These are phyloP conservation scores for Penicillium sp. DNA, from an alignment of 2,329 filamentous ascomycete species.

Conservation along the genomic window DNA sequence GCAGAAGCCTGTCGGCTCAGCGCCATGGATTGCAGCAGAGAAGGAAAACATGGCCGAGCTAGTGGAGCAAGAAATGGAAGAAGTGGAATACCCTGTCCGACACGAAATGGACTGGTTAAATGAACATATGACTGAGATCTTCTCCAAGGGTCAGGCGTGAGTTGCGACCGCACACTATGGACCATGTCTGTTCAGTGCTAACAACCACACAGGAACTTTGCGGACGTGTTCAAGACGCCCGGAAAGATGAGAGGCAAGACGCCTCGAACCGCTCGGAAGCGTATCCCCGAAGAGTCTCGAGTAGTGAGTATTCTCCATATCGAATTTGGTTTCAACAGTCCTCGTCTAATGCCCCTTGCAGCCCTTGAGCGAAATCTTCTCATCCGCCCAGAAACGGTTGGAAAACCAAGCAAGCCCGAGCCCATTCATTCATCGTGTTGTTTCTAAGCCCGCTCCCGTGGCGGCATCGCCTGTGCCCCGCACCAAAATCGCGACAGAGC, in stretches of 20 bases:
- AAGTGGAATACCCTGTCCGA: slow-evolving; percentile 85
- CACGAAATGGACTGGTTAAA: slow-evolving; percentile 98
- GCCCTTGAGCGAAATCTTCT: slow-evolving; percentile 51
- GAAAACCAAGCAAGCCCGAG: slow-evolving; percentile 35
- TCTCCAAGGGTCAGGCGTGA: slow-evolving; percentile 81
- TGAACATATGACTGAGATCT: slow-evolving; percentile 95
- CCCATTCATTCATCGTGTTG: slow-evolving; percentile 36
- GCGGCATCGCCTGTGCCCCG: slow-evolving; percentile 18
- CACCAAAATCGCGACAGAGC: slow-evolving; percentile 16
- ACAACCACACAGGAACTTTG: slow-evolving; percentile 67
- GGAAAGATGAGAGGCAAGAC: slow-evolving; percentile 51
- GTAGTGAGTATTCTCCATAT: slow-evolving; percentile 38
- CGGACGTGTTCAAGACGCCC: slow-evolving; percentile 83
- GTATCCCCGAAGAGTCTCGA: slow-evolving; percentile 42
- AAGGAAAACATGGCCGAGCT: slow-evolving; percentile 74
- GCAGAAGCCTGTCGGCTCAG: slow-evolving; percentile 67
- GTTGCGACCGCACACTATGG: slow-evolving; percentile 37
- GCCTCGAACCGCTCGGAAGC: slow-evolving; percentile 46
- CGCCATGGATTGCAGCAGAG: slow-evolving; percentile 82
- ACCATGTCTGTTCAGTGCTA: slow-evolving; percentile 22
- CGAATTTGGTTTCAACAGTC: slow-evolving; percentile 7
- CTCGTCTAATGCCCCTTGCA: slow-evolving; percentile 21
- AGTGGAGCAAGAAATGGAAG: slow-evolving; percentile 78
- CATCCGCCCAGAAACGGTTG: slow-evolving; percentile 39
- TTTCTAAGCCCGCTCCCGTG: slow-evolving; percentile 29